Percentiles rank a stretch among this genome's conserved stretches.
Conservation (phyloP, 371 early-diverging fungal species). For the Lichtheimia ornata region DNA sequence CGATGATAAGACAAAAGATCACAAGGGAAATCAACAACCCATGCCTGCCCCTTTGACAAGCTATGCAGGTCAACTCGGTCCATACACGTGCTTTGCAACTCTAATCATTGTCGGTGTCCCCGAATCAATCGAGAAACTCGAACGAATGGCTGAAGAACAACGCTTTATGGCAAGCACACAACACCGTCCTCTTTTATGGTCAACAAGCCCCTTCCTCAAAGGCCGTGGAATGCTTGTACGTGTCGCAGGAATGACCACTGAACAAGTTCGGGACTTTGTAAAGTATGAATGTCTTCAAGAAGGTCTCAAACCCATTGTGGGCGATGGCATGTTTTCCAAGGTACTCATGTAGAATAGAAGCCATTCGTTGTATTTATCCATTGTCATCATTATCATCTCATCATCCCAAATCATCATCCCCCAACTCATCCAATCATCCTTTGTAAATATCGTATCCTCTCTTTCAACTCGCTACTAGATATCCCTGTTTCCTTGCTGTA, state of each 20-base stretch:
- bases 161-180: constrained; percentile 28
- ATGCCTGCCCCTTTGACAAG: constrained; percentile 18
- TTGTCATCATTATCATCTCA: background rate
- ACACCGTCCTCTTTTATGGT: constrained; percentile 33
- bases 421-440: background rate
- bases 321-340: constrained; percentile 48
- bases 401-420: background rate
- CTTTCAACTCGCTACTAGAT: constrained; percentile 1
- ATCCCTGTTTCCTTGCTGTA: background rate
- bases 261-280: constrained; percentile 47
- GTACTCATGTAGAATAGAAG: constrained; percentile 32
- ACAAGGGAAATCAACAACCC: background rate
- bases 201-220: constrained; percentile 31
- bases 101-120: constrained; percentile 30
- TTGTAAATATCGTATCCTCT: constrained; percentile 3
- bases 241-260: constrained; percentile 47
- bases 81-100: constrained; percentile 51
- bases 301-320: constrained; percentile 32
- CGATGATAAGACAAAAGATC: constrained; percentile 34
- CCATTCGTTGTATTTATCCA: too few species aligned
- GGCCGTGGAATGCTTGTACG: constrained; percentile 40
- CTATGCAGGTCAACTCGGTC: constrained; percentile 36
- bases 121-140: constrained; percentile 15
- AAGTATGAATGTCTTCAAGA: constrained; percentile 36
- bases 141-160: constrained; percentile 28